Conservation (phyloP, 2,329 filamentous ascomycete genomes). For the Trichophyton benhamiae region DNA sequence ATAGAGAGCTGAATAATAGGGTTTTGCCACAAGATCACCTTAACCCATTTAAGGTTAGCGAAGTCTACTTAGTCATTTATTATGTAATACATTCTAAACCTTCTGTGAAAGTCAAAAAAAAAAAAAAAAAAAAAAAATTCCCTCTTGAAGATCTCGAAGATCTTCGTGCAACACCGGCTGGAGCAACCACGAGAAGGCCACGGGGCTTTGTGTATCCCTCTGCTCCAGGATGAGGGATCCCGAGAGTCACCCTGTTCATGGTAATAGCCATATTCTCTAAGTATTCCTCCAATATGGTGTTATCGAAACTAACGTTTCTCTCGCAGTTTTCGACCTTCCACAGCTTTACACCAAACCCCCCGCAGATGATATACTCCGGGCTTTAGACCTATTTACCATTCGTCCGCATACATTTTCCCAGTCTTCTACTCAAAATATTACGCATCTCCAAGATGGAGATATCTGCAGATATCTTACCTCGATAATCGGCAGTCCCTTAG, state of each 20-base stretch:
- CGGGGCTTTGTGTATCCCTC: too few species aligned
- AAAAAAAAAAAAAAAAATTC: too few species aligned
- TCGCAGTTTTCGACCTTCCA: slow-evolving; percentile 59
- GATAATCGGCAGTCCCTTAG: slow-evolving; percentile 34
- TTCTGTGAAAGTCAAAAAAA: too few species aligned
- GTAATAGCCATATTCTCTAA: background rate
- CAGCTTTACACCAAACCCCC: slow-evolving; percentile 67
- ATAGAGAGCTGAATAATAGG: too few species aligned
- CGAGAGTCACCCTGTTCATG: background rate
- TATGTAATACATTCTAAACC: too few species aligned
- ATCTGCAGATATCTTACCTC: slow-evolving; percentile 36
- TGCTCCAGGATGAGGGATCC: background rate
- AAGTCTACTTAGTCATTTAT: too few species aligned
- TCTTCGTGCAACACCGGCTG: too few species aligned
- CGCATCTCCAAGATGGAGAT: slow-evolving; percentile 28
- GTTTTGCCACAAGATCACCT: too few species aligned
- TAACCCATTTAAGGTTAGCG: too few species aligned
- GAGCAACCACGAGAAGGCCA: too few species aligned
- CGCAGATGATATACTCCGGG: slow-evolving; percentile 49
- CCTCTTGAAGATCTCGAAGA: too few species aligned
- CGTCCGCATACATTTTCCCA: slow-evolving; percentile 44
- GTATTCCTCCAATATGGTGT: background rate
- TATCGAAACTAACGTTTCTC: background rate
- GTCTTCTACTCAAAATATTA: slow-evolving; percentile 18
- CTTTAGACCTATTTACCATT: slow-evolving; percentile 54